These are phyloP conservation scores for Nitzschia sp. DNA, from an alignment of 108 stramenopile species.

Conservation along the genomic window DNA sequence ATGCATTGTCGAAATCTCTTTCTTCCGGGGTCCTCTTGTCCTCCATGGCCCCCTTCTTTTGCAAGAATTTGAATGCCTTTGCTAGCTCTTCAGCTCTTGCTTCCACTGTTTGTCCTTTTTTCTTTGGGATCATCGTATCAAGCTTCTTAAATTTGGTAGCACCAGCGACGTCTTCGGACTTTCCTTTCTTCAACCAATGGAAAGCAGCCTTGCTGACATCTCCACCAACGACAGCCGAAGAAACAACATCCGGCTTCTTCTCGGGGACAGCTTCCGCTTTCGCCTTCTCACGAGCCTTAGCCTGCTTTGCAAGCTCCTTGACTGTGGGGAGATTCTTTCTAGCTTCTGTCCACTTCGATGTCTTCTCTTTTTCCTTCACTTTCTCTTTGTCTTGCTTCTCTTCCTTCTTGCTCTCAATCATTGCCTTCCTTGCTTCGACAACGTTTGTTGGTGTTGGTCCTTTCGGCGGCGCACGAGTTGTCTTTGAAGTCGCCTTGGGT, in stretches of 20 bases:
- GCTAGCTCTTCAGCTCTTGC: background rate
- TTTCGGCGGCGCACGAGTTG: background rate
- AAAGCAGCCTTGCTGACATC: conserved; percentile 5
- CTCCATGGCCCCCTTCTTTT: conserved; percentile 5
- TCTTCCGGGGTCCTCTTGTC: conserved; percentile 4
- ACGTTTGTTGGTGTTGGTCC: background rate
- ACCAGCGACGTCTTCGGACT: background rate
- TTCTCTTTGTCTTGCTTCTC: background rate
- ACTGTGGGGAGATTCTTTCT: conserved; percentile 8
- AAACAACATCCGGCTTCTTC: background rate
- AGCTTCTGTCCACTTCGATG: background rate
- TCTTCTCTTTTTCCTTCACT: conserved; percentile 3
- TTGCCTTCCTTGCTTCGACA: background rate
- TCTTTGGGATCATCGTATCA: conserved; percentile 13
- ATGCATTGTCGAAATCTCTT: conserved; percentile 17
- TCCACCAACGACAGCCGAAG: background rate
- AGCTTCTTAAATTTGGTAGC: conserved; percentile 11
- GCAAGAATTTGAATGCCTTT: conserved; percentile 20
- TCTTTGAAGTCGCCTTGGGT: background rate
- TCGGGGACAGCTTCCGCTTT: background rate
- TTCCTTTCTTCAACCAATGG: conserved; percentile 7
- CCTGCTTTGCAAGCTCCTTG: conserved; percentile 10
- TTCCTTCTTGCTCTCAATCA: background rate
- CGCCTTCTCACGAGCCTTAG: background rate
- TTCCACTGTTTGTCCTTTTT: conserved; percentile 7